Base-by-base conservation (phyloP, 352 stramenopile species). In the Phytophthora meadii region DNA sequence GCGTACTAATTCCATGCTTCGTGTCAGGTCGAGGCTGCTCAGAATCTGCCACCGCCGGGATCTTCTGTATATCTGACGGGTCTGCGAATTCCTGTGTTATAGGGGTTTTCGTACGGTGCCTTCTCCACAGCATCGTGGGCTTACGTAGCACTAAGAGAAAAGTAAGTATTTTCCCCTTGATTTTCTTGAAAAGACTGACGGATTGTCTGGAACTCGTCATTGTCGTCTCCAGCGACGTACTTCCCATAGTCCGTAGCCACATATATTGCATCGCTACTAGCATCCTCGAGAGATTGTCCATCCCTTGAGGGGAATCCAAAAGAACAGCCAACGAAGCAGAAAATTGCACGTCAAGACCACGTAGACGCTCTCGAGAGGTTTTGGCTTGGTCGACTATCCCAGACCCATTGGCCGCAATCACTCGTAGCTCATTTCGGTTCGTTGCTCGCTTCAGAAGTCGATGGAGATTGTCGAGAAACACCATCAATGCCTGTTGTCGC, bases 381-480 rank as follows among this genome's bases (percentile, higher is more conserved):
- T 80, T 77, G 0, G 73, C 75, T 44, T 84, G 66, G 2, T 78
- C 54, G 3, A 71, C 65, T 15, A 84, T 71, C 6, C 69, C 63
- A 5, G 65, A 68, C 12, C 70, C 76, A 44, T 70, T 78, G 10
- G 73, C 63, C 15, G 76, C 68, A 25, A 85, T 74, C 0, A 77
- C 78, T 32, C 72, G 64, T 30, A 87, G 52, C 37, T 87, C 78
- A 28, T 85, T 79, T 34, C 71, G 78, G 53, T 73, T 87, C 14
- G 66, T 66, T 2, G 82, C 64, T 5, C 62, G 71, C 37, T 73
- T 79, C 1, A 87, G 47, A 11, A 85, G 28, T 5, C 54, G 59
- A 47, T 85, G 67, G 5, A 84, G 34, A 51, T 83, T 87, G n/a
- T 72, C 79, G 25, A 85, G 49, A 45, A 82, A 72, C 50, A 83